Evolutionary conservation across 2,329 filamentous ascomycete genomes (phyloP).

Genomic region (Apiospora arundinis): DNA sequence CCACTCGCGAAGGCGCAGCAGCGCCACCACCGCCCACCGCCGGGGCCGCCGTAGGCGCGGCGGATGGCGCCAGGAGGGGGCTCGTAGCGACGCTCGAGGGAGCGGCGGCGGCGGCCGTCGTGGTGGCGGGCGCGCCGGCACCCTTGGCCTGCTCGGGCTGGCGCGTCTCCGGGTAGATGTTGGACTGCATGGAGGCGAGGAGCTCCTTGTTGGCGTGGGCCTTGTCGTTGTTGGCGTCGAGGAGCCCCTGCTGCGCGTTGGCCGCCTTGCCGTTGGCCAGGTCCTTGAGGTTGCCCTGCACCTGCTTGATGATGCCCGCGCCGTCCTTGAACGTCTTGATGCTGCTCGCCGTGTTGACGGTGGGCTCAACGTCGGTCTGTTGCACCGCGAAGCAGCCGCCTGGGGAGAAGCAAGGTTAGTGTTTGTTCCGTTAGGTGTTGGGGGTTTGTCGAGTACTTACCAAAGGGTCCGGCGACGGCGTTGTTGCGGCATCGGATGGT

Average conservation of each 20-base stretch:
- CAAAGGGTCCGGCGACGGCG: slow-evolving; percentile 61
- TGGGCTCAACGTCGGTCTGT: slow-evolving; percentile 53
- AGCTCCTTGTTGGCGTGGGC: slow-evolving; percentile 53
- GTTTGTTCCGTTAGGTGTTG: slow-evolving; percentile 49
- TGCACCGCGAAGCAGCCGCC: slow-evolving; percentile 61
- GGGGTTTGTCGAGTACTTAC: slow-evolving; percentile 45
- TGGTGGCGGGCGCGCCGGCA: slow-evolving; percentile 34
- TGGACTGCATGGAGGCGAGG: slow-evolving; percentile 42
- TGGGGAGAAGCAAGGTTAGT: background rate
- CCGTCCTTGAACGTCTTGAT: slow-evolving; percentile 48
- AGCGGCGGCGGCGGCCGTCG: slow-evolving; percentile 29
- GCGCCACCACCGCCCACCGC: slow-evolving; percentile 19
- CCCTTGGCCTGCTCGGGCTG: slow-evolving; percentile 39
- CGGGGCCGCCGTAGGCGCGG: slow-evolving; percentile 27
- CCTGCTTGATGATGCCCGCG: slow-evolving; percentile 29
- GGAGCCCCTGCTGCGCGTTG: slow-evolving; percentile 54
- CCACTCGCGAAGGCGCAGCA: background rate
- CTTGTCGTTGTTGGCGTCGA: slow-evolving; percentile 56
- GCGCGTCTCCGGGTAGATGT: slow-evolving; percentile 47
- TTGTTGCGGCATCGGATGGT: slow-evolving; percentile 66
- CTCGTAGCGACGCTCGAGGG: slow-evolving; percentile 21
- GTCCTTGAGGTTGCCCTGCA: slow-evolving; percentile 23
- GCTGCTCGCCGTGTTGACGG: slow-evolving; percentile 49
- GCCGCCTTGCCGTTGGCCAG: slow-evolving; percentile 51
- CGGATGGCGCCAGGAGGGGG: slow-evolving; percentile 18